Base-by-base conservation (phyloP, 2,329 filamentous ascomycete species). In the Leptographium wingfieldii region DNA sequence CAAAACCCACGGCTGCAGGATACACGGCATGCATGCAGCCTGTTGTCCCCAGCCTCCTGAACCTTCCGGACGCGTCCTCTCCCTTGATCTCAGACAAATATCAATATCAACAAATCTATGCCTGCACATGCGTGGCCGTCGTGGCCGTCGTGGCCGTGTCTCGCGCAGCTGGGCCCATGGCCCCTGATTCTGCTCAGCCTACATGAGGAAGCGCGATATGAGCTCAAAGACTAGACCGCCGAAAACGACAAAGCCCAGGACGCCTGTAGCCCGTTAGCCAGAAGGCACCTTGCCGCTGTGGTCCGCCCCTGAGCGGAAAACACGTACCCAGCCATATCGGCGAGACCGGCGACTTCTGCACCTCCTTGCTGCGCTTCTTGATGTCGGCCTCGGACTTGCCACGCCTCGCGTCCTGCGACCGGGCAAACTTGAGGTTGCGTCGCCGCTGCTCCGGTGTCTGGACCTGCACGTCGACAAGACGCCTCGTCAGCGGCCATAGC, bases 361-460 rank as follows among this genome's bases (percentile, higher is more conserved):
- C 67, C 68, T 81, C 77, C 76, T 84, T 82, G 66, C 66, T 68
- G 63, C 75, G 74, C 75, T 83, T 82, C 79, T 85, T 85, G 66
- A 85, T 71, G 64, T 84, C 80, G 29, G 75, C 75, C 61, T 83
- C 79, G n/a, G 84, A 80, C 76, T 89, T 90, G 74, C 89, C 89
- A 72, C 87, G 87, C 70, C 85, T 87, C 62, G 78, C 76, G 70
- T 87, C 84, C 71, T 92, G 85, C 59, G 82, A 79, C 71, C 86
- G 86, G 66, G 80, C 85, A 74, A 90, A 95, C 74, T 87, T 87
- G 69, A 82, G 82, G 77, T 94, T 94, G 64, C 86, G 85, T 69
- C 84, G 84, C 72, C 89, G 86, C 78, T 94, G 90, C 73, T 90
- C 82, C 67, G 86, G 88, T 66, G 89, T 94, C 85, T 92, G 88